Conservation (phyloP, 352 stramenopile genomes). For the Ochromonadaceae sp. region DNA sequence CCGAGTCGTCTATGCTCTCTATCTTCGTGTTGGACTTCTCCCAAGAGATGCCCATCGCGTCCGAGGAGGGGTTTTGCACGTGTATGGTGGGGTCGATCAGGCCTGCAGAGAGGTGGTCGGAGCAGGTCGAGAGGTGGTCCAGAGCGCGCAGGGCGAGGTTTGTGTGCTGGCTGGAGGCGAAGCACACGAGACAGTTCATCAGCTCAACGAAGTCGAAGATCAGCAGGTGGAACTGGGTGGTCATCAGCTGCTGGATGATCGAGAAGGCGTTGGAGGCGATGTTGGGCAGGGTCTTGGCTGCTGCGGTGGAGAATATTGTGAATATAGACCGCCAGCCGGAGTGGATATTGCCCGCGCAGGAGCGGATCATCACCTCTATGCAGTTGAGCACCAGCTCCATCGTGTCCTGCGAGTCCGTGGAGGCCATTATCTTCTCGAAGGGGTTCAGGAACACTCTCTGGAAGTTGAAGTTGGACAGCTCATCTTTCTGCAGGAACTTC, state of each 20-base stretch:
- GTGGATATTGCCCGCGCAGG: slow-evolving; percentile 58
- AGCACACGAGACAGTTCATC: slow-evolving; percentile 43
- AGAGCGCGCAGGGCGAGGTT: slow-evolving; percentile 32
- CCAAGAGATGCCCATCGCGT: slow-evolving; percentile 19
- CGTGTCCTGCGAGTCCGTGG: slow-evolving; percentile 48
- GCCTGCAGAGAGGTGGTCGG: slow-evolving; percentile 24
- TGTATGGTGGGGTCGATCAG: slow-evolving; percentile 18
- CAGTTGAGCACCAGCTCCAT: slow-evolving; percentile 71
- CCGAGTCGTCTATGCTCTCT: slow-evolving; percentile 19
- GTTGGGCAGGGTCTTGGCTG: slow-evolving; percentile 27
- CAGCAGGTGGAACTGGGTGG: slow-evolving; percentile 57
- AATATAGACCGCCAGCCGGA: slow-evolving; percentile 86
- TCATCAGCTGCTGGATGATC: slow-evolving; percentile 37
- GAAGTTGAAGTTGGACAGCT: slow-evolving; percentile 97
- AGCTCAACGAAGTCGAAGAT: slow-evolving; percentile 64
- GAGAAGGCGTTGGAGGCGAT: slow-evolving; percentile 31
- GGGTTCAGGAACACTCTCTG: slow-evolving; percentile 92
- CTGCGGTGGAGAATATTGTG: slow-evolving; percentile 65
- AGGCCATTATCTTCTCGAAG: slow-evolving; percentile 81
- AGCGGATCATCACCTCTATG: slow-evolving; percentile 75
- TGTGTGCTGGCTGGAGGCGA: slow-evolving; percentile 45
- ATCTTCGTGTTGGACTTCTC: not conserved
- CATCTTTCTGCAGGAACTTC: slow-evolving; percentile 96
- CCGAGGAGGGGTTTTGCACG: slow-evolving; percentile 15
- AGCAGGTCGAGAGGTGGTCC: slow-evolving; percentile 21